A percentile compares a stretch with the other conserved stretches of the same genome.
Evolutionary conservation across 108 stramenopile genomes (phyloP).

Genomic region (Fragilaria crotonensis): DNA sequence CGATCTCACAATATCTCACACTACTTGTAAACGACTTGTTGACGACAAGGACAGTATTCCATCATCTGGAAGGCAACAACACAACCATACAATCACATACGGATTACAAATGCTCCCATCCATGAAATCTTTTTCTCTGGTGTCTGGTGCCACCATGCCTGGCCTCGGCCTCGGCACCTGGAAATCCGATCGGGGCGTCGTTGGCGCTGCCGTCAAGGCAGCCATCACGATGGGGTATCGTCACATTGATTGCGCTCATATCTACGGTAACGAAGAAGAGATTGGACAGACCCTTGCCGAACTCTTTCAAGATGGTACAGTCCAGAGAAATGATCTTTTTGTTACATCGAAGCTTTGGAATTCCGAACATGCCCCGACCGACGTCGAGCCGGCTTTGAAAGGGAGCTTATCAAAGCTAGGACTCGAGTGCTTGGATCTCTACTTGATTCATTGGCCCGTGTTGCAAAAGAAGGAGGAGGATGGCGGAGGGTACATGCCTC

Average conservation of each 20-base stretch:
- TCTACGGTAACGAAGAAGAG: constrained; percentile 50
- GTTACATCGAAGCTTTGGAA: constrained; percentile 26
- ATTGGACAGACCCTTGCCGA: constrained; percentile 26
- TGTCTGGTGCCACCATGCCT: constrained; percentile 16
- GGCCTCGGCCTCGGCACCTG: constrained; percentile 31
- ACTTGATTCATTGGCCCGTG: constrained; percentile 75
- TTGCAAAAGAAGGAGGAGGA: constrained; percentile 4
- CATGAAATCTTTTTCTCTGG: constrained; percentile 3
- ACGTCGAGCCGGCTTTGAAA: constrained; percentile 19
- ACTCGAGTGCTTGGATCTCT: constrained; percentile 52
- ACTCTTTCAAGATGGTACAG: constrained; percentile 8
- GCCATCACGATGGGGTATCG: constrained; percentile 41
- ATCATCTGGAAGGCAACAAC: no score
- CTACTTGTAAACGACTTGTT: no score
- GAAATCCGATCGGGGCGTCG: constrained; percentile 12
- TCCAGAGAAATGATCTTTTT: constrained; percentile 37
- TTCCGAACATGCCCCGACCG: constrained; percentile 16
- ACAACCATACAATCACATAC: no score
- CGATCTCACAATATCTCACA: no score
- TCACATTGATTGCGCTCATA: constrained; percentile 43
- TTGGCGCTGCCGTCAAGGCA: constrained; percentile 20
- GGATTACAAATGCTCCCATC: no score
- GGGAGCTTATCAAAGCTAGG: constrained; percentile 24
- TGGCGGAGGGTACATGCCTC: constrained; percentile 2
- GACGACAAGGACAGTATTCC: no score